These are phyloP conservation scores for Fusarium sp. DNA, from an alignment of 2,329 filamentous ascomycete genomes.

Conservation along the genomic window DNA sequence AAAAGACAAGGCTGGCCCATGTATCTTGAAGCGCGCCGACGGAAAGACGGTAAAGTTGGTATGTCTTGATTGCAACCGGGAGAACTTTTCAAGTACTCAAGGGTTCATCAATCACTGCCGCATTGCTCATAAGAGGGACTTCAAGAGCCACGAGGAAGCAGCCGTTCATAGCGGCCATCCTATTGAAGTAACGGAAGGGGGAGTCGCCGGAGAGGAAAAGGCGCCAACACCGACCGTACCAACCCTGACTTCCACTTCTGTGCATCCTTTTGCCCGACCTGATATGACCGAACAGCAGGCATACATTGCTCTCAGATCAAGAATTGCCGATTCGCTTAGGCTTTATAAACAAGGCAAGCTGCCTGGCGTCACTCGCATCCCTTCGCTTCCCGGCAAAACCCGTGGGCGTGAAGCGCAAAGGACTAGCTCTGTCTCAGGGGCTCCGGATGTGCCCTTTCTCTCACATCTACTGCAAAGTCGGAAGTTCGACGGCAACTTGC, in stretches of 20 bases:
- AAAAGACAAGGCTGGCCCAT: constrained; percentile 86
- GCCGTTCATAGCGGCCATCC: constrained; percentile 88
- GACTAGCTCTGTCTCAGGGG: constrained; percentile 60
- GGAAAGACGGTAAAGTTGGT: constrained; percentile 89
- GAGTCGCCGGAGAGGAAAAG: constrained; percentile 44
- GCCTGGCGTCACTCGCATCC: constrained; percentile 60
- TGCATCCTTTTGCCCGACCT: constrained; percentile 52
- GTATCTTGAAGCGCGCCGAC: constrained; percentile 87
- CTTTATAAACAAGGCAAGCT: constrained; percentile 65
- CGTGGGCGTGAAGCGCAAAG: constrained; percentile 21
- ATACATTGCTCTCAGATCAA: constrained; percentile 61
- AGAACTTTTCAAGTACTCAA: constrained; percentile 95
- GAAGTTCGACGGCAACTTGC: constrained; percentile 71
- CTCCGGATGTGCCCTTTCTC: constrained; percentile 72
- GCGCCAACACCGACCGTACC: constrained; percentile 21
- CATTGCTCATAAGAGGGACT: constrained; percentile 92
- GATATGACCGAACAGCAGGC: constrained; percentile 67
- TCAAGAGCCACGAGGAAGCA: constrained; percentile 95
- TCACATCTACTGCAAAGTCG: constrained; percentile 72
- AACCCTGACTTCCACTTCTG: constrained; percentile 37
- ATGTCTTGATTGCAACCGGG: constrained; percentile 87
- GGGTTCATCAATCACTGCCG: constrained; percentile 99
- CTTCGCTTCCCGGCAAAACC: constrained; percentile 45
- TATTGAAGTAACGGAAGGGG: constrained; percentile 65
- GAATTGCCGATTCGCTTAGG: constrained; percentile 66